These are phyloP conservation scores for Canna indica DNA, from an alignment of 176 grass and related monocot species.

Conservation along the genomic window DNA sequence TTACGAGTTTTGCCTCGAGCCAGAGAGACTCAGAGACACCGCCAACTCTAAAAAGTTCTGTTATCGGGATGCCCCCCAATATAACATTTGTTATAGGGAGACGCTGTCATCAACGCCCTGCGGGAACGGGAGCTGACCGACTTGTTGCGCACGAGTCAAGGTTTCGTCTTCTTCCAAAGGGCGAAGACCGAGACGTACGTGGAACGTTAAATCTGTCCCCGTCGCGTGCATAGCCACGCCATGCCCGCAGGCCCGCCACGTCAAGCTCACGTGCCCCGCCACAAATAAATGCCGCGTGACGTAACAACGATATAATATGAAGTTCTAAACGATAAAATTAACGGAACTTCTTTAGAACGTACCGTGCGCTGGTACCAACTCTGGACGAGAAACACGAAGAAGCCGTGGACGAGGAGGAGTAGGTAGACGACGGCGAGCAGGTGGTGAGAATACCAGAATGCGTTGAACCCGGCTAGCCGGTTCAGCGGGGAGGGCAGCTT, in stretches of 20 bases:
- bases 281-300: neutral
- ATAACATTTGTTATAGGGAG: no score
- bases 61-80: neutral
- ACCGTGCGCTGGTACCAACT: constrained; percentile 79
- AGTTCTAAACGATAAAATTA: neutral
- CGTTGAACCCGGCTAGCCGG: constrained; percentile 86
- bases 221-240: neutral
- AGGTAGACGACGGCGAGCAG: constrained; percentile 77
- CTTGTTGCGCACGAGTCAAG: no score
- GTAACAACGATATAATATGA: no score
- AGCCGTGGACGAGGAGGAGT: constrained; percentile 71
- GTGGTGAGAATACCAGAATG: constrained; percentile 99
- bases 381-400: constrained; percentile 60
- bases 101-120: neutral
- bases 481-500: constrained; percentile 87
- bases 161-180: neutral
- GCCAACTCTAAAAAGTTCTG: no score
- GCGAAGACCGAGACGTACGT: neutral
- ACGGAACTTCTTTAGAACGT: neutral
- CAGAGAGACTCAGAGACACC: no score
- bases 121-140: neutral
- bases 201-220: neutral
- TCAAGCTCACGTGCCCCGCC: no score
- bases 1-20: no score
- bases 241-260: no score